phyloP scores from a whole-genome alignment of 148 eudicot genomes.

The Vaccinium vitisidaea region DNA sequence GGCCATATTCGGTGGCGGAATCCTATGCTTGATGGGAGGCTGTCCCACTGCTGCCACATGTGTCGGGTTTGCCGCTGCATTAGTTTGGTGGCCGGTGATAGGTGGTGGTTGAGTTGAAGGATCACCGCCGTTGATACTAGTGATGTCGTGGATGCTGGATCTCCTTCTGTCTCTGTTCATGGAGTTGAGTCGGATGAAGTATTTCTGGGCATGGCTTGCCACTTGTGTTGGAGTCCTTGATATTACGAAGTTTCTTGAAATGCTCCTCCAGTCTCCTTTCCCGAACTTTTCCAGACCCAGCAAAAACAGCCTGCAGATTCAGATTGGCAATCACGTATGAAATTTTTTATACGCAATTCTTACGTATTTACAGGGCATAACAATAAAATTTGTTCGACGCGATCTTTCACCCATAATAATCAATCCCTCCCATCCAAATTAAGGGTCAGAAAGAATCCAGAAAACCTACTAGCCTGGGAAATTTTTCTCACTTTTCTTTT shows the following conservation, averaged over 20 bases:
- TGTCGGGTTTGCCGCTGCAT: slow-evolving; percentile 22
- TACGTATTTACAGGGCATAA: neutral
- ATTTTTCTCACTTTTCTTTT: neutral
- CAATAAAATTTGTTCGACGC: neutral
- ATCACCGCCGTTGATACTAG: slow-evolving; percentile 60
- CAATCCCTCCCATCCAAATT: neutral
- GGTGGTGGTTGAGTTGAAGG: slow-evolving; percentile 56
- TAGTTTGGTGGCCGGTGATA: slow-evolving; percentile 61
- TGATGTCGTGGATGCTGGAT: slow-evolving; percentile 86
- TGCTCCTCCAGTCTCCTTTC: slow-evolving; percentile 93
- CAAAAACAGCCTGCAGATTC: slow-evolving; percentile 55
- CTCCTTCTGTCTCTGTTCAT: slow-evolving; percentile 81
- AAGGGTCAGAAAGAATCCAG: neutral
- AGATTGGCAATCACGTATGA: neutral
- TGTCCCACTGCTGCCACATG: slow-evolving; percentile 29
- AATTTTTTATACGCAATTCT: neutral
- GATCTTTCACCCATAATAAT: neutral
- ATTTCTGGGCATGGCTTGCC: slow-evolving; percentile 90
- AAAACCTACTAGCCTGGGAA: neutral
- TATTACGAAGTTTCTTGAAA: slow-evolving; percentile 77
- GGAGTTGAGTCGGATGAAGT: slow-evolving; percentile 78
- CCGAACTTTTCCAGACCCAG: slow-evolving; percentile 85
- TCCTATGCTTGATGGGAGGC: slow-evolving; percentile 35
- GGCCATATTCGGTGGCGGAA: slow-evolving; percentile 41
- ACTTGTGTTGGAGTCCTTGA: slow-evolving; percentile 91